Percentiles rank a stretch among this genome's conserved stretches.
Conservation (phyloP, 371 early-diverging fungal genomes). For the Rhizopus sp. region DNA sequence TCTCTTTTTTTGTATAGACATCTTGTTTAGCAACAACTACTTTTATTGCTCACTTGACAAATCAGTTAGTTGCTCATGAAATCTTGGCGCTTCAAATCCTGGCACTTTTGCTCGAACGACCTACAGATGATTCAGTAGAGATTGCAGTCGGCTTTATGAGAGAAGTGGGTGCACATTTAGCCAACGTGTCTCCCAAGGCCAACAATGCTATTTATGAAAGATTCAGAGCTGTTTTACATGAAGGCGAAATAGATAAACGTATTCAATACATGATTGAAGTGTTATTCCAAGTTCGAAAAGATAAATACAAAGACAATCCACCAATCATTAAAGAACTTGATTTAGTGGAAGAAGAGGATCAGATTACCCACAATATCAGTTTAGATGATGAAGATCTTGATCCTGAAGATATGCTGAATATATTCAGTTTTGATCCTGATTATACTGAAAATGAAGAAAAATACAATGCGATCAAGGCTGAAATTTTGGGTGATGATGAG, state of each 20-base stretch:
- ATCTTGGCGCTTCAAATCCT: constrained; percentile 89
- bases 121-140: constrained; percentile 97
- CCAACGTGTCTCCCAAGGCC: constrained; percentile 78
- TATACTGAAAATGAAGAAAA: constrained; percentile 84
- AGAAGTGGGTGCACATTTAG: constrained; percentile 86
- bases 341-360: constrained; percentile 95
- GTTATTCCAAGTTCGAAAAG: constrained; percentile 92
- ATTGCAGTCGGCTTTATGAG: constrained; percentile 96
- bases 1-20: constrained; percentile 28
- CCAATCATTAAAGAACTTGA: constrained; percentile 80
- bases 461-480: constrained; percentile 79
- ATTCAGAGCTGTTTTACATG: constrained; percentile 91
- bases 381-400: constrained; percentile 90
- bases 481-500: constrained; percentile 87
- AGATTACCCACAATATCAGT: constrained; percentile 88
- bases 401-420: constrained; percentile 77
- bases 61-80: constrained; percentile 91
- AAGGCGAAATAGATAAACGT: constrained; percentile 92
- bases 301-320: constrained; percentile 90
- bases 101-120: constrained; percentile 83
- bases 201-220: constrained; percentile 92
- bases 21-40: constrained; percentile 81
- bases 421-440: constrained; percentile 85
- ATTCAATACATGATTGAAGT: constrained; percentile 98
- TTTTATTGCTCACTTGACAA: constrained; percentile 93